These are phyloP conservation scores for Fomitopsis pulvina DNA, from an alignment of 768 basidiomycete species.

Conservation along the genomic window DNA sequence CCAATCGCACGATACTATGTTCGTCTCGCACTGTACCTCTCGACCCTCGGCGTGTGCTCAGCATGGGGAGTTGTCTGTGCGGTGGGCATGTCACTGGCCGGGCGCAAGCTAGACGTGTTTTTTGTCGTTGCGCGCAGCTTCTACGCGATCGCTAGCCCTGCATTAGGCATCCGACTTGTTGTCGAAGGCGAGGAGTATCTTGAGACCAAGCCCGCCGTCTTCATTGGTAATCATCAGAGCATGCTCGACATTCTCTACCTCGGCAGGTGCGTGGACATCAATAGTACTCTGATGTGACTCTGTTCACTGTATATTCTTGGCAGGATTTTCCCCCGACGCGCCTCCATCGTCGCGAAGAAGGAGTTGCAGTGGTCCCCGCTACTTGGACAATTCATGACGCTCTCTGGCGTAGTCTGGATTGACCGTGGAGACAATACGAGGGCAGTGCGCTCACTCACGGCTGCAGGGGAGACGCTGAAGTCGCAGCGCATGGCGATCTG, in stretches of 20 bases:
- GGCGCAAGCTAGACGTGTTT: slow-evolving; percentile 75
- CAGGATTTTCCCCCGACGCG: slow-evolving; percentile 75
- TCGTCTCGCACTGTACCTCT: slow-evolving; percentile 64
- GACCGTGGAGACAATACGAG: slow-evolving; percentile 74
- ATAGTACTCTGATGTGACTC: not conserved
- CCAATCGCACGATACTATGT: slow-evolving; percentile 65
- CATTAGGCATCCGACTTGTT: slow-evolving; percentile 61
- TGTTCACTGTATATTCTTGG: not conserved
- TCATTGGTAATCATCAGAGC: slow-evolving; percentile 90
- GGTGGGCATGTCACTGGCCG: slow-evolving; percentile 56
- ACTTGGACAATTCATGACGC: slow-evolving; percentile 85
- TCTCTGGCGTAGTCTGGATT: slow-evolving; percentile 88
- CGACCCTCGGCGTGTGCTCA: slow-evolving; percentile 62
- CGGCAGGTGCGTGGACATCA: slow-evolving; percentile 51
- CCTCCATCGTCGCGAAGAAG: slow-evolving; percentile 91
- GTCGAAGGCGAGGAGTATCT: slow-evolving; percentile 88
- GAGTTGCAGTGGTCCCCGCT: slow-evolving; percentile 77
- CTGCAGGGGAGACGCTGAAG: slow-evolving; percentile 79
- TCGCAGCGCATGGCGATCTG: slow-evolving; percentile 64
- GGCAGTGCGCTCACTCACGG: slow-evolving; percentile 70
- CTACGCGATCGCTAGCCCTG: slow-evolving; percentile 57
- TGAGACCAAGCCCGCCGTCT: slow-evolving; percentile 58
- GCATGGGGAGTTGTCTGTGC: slow-evolving; percentile 67
- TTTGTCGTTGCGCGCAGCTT: slow-evolving; percentile 79
- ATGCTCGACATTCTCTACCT: slow-evolving; percentile 83